phyloP scores from a whole-genome alignment of 2,329 filamentous ascomycete genomes.

The Diaporthe aspalathi region DNA sequence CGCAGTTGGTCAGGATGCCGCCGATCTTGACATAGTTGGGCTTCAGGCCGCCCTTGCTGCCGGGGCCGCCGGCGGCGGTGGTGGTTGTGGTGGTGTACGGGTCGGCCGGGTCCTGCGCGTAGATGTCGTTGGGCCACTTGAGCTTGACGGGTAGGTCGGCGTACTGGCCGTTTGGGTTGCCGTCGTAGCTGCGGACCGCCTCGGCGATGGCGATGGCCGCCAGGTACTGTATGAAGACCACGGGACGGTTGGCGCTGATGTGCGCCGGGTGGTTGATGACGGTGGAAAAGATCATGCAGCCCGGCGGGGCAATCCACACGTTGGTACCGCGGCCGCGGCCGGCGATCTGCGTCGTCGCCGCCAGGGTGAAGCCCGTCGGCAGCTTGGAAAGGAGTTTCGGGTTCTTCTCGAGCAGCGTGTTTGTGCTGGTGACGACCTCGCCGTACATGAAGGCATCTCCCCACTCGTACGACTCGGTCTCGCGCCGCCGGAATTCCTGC shows the following conservation, averaged over 20 bases:
- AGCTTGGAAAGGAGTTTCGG: slow-evolving; percentile 78
- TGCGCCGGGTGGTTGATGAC: slow-evolving; percentile 85
- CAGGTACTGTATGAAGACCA: slow-evolving; percentile 95
- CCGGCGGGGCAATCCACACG: slow-evolving; percentile 92
- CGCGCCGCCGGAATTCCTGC: slow-evolving; percentile 70
- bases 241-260: slow-evolving; percentile 77
- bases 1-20: slow-evolving; percentile 91
- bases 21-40: slow-evolving; percentile 86
- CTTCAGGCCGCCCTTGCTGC: slow-evolving; percentile 39
- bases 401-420: slow-evolving; percentile 95
- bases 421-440: slow-evolving; percentile 93
- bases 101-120: slow-evolving; percentile 69
- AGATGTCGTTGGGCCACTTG: slow-evolving; percentile 99
- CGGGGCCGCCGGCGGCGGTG: not conserved
- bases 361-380: slow-evolving; percentile 86
- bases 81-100: slow-evolving; percentile 15
- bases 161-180: slow-evolving; percentile 65
- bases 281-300: slow-evolving; percentile 87
- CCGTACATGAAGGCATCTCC: slow-evolving; percentile 86
- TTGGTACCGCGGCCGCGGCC: slow-evolving; percentile 91
- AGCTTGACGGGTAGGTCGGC: slow-evolving; percentile 81
- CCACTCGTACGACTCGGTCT: slow-evolving; percentile 72
- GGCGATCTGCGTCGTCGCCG: slow-evolving; percentile 88
- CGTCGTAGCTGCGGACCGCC: slow-evolving; percentile 83
- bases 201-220: slow-evolving; percentile 88